Conservation (phyloP, 2,329 filamentous ascomycete species). For the Penicillium sclerotigenum region DNA sequence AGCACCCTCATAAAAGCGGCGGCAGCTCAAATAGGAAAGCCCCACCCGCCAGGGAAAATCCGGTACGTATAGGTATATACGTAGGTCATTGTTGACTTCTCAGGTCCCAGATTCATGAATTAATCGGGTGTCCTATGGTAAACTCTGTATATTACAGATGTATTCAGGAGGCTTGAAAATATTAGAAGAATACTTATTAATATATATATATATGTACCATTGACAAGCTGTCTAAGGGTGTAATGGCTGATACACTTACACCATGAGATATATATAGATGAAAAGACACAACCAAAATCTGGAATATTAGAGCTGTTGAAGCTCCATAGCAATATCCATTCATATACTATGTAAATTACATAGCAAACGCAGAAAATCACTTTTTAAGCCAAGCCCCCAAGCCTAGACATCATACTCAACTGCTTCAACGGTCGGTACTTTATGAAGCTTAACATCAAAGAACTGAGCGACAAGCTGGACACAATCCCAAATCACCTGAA, state of each 20-base stretch:
- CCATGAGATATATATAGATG: neutral
- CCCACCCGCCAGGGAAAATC: too few species aligned
- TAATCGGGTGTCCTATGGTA: neutral
- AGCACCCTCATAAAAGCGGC: slow-evolving; percentile 5
- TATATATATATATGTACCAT: neutral
- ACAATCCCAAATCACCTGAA: slow-evolving; percentile 36
- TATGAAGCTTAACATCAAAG: slow-evolving; percentile 28
- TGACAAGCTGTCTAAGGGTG: neutral
- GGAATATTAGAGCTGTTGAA: neutral
- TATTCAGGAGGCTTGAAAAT: neutral
- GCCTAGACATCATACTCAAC: slow-evolving; percentile 33
- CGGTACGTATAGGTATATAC: too few species aligned
- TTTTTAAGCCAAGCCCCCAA: neutral
- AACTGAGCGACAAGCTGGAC: slow-evolving; percentile 30
- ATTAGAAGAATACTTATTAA: too few species aligned
- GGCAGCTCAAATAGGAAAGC: too few species aligned
- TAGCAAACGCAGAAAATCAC: neutral
- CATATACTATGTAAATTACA: neutral
- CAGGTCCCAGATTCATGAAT: neutral
- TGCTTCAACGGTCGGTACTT: slow-evolving; percentile 32
- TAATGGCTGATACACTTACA: neutral
- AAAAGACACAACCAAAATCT: neutral
- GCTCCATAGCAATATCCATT: neutral
- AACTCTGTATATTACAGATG: neutral
- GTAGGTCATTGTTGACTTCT: neutral